These are phyloP conservation scores for Austropuccinia psidii DNA, from an alignment of 1,284 basidiomycete genomes.

Conservation along the genomic window DNA sequence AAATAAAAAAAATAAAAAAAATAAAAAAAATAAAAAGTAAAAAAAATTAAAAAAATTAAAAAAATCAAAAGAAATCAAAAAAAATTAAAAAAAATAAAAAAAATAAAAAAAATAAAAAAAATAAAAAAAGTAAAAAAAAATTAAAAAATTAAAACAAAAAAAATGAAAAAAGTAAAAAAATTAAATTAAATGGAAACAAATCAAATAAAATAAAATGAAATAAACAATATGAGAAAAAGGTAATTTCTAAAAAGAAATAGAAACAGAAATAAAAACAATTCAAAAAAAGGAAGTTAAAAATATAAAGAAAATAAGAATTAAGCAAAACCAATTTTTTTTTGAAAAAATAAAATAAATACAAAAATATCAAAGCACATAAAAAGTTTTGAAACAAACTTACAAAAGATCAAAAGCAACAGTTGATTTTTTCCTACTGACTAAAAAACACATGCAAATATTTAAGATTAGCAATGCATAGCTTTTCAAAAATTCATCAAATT, in stretches of 20 bases:
- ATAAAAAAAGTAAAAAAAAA: neutral
- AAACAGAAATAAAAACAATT: neutral
- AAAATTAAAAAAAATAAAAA: neutral
- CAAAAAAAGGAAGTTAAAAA: neutral
- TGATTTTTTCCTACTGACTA: neutral
- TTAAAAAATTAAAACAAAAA: neutral
- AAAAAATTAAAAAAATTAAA: neutral
- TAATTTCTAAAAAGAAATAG: neutral
- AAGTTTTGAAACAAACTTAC: neutral
- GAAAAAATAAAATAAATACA: neutral
- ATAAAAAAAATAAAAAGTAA: neutral
- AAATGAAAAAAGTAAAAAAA: neutral
- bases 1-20: neutral
- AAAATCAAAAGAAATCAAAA: neutral
- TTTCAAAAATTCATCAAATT: too few relatives aligned
- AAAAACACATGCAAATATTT: neutral
- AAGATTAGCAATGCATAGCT: neutral
- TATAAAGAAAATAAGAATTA: too few relatives aligned
- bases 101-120: neutral
- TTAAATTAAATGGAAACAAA: neutral
- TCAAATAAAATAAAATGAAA: neutral
- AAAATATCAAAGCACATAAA: neutral
- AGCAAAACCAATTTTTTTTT: too few relatives aligned
- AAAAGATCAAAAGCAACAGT: neutral
- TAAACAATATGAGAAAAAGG: neutral